Evolutionary conservation across 306 rosid genomes (phyloP), one percentile per base, ranked within the genome.

Genomic region (Coriaria nepalensis): DNA sequence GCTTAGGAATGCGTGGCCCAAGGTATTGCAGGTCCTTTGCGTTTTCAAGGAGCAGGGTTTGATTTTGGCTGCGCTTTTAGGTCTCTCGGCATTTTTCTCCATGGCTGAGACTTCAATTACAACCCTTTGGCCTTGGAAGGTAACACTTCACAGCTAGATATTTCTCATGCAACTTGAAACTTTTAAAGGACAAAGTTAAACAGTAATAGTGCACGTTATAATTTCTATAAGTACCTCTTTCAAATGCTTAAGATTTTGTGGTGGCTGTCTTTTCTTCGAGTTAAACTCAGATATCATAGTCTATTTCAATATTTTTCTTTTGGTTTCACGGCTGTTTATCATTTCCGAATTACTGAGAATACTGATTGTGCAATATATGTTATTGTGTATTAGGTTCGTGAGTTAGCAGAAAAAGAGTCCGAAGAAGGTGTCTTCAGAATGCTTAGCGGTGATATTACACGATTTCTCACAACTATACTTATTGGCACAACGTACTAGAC

Each of bases 61-160:
- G 70, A 10, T 92, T 34, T 60, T 92, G 75, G 93, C 82, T 0
- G 14, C 76, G 58, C 98, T 92, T 65, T 68, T 92, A 74, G 87
- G 96, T 35, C 93, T 92, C 57, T 92, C 98, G 0, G 98, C 98
- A 0, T 85, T 92, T 69, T 92, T 92, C 79, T 92, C 98, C n/a
- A 62, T 92, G 93, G 98, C 96, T 0, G 98, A 92, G 93, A 92
- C 98, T 59, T 79, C 98, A 32, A 92, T 92, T 60, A 92, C 96
- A 35, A 92, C 94, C 4, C 81, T 92, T 48, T 92, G 98, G 98
- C 98, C 98, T 62, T 92, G 98, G 98, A 92, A 92, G 94, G 98
- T 92, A 73, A 29, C 29, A 20, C 29, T n/a, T 20, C 13, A 47
- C 1, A 8, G 45, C 15, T 20, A 20, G 29, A 20, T 20, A 20